phyloP scores from a whole-genome alignment of 306 rosid species.

The Prosopis cineraria region DNA sequence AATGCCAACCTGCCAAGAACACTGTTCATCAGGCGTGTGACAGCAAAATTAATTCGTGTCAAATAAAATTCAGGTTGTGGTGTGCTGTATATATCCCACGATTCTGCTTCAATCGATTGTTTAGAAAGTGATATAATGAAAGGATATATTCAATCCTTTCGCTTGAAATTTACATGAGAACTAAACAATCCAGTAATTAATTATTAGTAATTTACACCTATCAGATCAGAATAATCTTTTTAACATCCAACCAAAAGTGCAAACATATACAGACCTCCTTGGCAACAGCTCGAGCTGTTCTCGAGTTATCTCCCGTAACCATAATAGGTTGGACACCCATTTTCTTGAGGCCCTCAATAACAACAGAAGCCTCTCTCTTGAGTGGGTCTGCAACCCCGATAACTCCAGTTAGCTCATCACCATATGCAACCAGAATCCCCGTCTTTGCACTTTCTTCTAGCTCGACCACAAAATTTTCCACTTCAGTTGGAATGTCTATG shows the following conservation, averaged over 20 bases:
- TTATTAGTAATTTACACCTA: neutral
- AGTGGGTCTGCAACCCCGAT: conserved; percentile 95
- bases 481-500: conserved; percentile 65
- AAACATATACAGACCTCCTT: conserved; percentile 67
- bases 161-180: conserved; percentile 3
- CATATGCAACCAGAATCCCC: conserved; percentile 79
- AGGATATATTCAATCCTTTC: neutral
- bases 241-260: conserved; percentile 15
- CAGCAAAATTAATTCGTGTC: neutral
- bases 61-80: conserved; percentile 8
- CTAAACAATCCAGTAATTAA: conserved; percentile 25
- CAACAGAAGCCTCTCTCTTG: conserved; percentile 94
- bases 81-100: neutral
- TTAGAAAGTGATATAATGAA: neutral
- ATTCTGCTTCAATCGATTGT: neutral
- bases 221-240: conserved; percentile 19
- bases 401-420: conserved; percentile 64
- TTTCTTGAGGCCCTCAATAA: conserved; percentile 83
- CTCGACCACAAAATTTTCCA: conserved; percentile 74
- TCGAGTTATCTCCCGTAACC: conserved; percentile 99
- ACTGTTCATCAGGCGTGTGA: conserved; percentile 9
- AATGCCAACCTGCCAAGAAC: conserved; percentile 72
- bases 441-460: conserved; percentile 92
- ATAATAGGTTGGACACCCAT: conserved; percentile 88
- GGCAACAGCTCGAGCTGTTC: conserved; percentile 91